Evolutionary conservation across 495 filamentous ascomycete genomes (phyloP).

Genomic region (Talaromyces ruber): DNA sequence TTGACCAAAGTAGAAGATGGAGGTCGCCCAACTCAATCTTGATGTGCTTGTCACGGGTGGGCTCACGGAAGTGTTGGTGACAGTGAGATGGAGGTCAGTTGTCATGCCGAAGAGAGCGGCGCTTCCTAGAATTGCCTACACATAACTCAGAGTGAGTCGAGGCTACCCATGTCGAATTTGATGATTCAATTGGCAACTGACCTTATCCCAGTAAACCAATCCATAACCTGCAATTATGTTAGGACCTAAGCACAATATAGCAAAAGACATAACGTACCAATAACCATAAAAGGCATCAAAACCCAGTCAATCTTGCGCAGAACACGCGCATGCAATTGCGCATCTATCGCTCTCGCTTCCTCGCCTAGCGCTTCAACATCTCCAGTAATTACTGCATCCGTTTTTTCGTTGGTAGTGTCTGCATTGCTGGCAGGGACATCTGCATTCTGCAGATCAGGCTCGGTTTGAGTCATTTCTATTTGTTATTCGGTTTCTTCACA

Average conservation of each 20-base stretch:
- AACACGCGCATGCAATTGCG: conserved; percentile 26
- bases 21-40: conserved; percentile 65
- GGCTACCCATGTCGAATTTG: no score
- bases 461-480: background rate
- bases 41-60: conserved; percentile 51
- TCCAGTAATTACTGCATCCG: background rate
- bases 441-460: background rate
- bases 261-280: conserved; percentile 31
- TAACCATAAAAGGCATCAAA: conserved; percentile 62
- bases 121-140: conserved; percentile 60
- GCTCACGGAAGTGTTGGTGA: conserved; percentile 41
- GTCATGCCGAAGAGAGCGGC: conserved; percentile 71
- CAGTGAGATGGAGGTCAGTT: conserved; percentile 47
- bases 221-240: conserved; percentile 41
- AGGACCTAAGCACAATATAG: background rate
- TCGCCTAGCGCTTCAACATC: background rate
- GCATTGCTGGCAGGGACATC: background rate
- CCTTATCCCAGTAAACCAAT: conserved; percentile 73
- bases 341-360: background rate
- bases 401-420: background rate
- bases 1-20: conserved; percentile 75
- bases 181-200: conserved; percentile 12
- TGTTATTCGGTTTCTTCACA: background rate
- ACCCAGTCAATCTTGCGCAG: conserved; percentile 63
- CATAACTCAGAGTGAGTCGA: background rate